phyloP scores from a whole-genome alignment of 2,329 filamentous ascomycete genomes.

The Aspergillus intermedius region DNA sequence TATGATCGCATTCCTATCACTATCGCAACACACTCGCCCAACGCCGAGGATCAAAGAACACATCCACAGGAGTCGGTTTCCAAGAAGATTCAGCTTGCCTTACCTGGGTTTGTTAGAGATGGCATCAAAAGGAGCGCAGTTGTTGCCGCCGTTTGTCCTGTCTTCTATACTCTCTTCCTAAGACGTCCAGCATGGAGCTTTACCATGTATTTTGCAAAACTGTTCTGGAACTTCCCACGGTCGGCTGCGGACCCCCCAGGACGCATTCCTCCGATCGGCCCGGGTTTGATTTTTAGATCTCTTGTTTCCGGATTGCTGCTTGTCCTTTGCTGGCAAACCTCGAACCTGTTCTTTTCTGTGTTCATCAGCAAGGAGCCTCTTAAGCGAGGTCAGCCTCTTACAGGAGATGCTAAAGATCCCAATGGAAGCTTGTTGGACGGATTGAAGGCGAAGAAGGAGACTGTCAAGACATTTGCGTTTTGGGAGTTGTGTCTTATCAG shows the following conservation, averaged over 20 bases:
- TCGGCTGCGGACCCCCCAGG: constrained; percentile 55
- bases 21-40: constrained; percentile 29
- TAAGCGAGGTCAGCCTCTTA: constrained; percentile 79
- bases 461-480: constrained; percentile 75
- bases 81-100: constrained; percentile 31
- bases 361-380: constrained; percentile 74
- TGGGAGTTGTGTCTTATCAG: constrained; percentile 85
- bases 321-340: constrained; percentile 66
- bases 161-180: constrained; percentile 59
- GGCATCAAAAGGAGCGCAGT: constrained; percentile 33
- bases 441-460: constrained; percentile 72
- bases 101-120: constrained; percentile 24
- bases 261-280: constrained; percentile 51
- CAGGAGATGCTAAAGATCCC: constrained; percentile 77
- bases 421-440: constrained; percentile 85
- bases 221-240: constrained; percentile 69
- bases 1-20: constrained; percentile 61
- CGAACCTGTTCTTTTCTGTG: constrained; percentile 70
- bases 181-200: constrained; percentile 61
- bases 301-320: constrained; percentile 60
- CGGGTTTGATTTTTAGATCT: constrained; percentile 52
- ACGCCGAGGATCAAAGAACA: constrained; percentile 29
- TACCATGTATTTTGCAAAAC: constrained; percentile 62
- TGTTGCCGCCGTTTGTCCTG: constrained; percentile 42
- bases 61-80: constrained; percentile 31